Percentiles rank a stretch among this genome's conserved stretches.
These are phyloP conservation scores for Pugionium dolabratum DNA, from an alignment of 345 rosid genomes.

Conservation along the genomic window DNA sequence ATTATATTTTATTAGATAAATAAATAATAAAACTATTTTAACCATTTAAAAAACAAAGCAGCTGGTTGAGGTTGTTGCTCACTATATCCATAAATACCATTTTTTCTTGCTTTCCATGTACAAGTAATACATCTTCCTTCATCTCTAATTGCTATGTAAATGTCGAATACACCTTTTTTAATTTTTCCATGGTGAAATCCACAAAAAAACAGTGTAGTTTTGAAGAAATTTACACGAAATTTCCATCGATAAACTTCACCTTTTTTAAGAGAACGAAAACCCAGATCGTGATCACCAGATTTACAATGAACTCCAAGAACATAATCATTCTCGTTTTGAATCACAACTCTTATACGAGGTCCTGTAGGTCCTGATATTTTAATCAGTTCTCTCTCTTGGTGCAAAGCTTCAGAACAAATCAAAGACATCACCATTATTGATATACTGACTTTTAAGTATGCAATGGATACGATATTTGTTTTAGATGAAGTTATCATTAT, in stretches of 20 bases:
- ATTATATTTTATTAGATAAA: too few relatives aligned
- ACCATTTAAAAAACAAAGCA: not conserved
- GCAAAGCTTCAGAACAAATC: not conserved
- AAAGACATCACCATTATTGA: not conserved
- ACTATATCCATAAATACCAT: constrained; percentile 7
- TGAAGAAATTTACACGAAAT: not conserved
- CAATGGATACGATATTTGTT: not conserved
- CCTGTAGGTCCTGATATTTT: not conserved
- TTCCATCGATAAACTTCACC: not conserved
- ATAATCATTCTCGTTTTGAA: not conserved
- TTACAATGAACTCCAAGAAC: not conserved
- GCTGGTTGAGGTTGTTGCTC: not conserved
- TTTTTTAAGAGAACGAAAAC: not conserved
- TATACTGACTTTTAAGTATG: not conserved
- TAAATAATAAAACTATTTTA: not conserved
- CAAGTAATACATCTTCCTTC: not conserved
- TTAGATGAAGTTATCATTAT: not conserved
- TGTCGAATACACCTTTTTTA: not conserved
- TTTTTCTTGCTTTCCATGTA: not conserved
- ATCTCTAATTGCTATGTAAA: not conserved
- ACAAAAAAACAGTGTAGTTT: not conserved
- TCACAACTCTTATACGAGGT: not conserved
- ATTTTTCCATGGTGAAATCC: not conserved
- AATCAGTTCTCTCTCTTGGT: not conserved
- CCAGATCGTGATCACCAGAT: not conserved